These are phyloP conservation scores for Candida loeiensis DNA, from an alignment of 805 yeast species.

Conservation along the genomic window DNA sequence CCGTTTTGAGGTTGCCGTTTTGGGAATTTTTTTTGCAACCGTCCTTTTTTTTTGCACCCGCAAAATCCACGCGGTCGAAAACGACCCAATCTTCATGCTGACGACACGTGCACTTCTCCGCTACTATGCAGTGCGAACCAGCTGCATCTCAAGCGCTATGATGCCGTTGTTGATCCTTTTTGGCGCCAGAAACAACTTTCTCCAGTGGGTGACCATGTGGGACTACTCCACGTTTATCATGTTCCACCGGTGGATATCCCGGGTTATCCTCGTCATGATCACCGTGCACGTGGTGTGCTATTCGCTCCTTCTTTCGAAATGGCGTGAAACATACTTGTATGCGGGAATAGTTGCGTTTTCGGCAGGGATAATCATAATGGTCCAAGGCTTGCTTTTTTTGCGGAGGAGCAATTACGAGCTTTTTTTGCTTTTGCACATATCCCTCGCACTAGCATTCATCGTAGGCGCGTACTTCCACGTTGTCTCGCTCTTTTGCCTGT, in stretches of 20 bases:
- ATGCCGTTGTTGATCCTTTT: slow-evolving; percentile 33
- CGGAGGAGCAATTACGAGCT: slow-evolving; percentile 21
- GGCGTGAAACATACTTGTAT: slow-evolving; percentile 16
- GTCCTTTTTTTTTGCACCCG: slow-evolving; percentile 11
- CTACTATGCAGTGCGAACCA: slow-evolving; percentile 14
- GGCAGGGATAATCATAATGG: slow-evolving; percentile 14
- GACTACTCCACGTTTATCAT: slow-evolving; percentile 48
- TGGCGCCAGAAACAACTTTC: slow-evolving; percentile 35
- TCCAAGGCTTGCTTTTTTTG: slow-evolving; percentile 19
- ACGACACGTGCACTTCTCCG: slow-evolving; percentile 20
- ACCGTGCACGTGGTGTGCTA: slow-evolving; percentile 34
- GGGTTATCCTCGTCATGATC: slow-evolving; percentile 42
- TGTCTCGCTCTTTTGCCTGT: slow-evolving; percentile 9
- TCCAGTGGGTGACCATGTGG: slow-evolving; percentile 39
- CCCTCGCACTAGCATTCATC: slow-evolving; percentile 19
- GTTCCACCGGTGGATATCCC: slow-evolving; percentile 56
- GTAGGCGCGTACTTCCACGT: slow-evolving; percentile 19
- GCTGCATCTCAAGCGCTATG: slow-evolving; percentile 25
- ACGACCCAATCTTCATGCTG: slow-evolving; percentile 26
- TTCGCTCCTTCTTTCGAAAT: neutral
- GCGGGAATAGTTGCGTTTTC: slow-evolving; percentile 20
- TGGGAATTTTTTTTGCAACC: slow-evolving; percentile 9
- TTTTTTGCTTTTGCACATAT: slow-evolving; percentile 22
- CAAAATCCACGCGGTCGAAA: slow-evolving; percentile 17
- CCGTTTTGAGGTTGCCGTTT: slow-evolving; percentile 11